A percentile compares a stretch with the other conserved stretches of the same genome.
Evolutionary conservation across 1,139 yeast genomes (phyloP).

Genomic region (Scheffersomyces quercinus): DNA sequence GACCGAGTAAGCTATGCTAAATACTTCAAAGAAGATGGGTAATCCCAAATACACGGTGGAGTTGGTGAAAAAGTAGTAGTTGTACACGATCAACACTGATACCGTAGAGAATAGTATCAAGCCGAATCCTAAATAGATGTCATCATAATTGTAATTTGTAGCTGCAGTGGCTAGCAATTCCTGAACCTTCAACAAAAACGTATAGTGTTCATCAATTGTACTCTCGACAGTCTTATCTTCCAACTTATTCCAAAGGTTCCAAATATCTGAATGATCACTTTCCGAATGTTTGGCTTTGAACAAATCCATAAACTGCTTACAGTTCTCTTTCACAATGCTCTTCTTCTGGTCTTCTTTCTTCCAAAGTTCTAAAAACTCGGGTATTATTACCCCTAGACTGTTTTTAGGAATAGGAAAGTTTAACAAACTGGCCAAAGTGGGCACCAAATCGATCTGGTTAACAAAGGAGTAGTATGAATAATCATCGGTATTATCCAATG

Average conservation of each 20-base stretch:
- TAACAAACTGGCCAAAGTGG: constrained; percentile 72
- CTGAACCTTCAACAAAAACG: constrained; percentile 54
- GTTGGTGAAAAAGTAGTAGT: constrained; percentile 14
- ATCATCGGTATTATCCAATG: constrained; percentile 35
- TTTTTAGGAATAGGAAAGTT: constrained; percentile 86
- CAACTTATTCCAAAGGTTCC: constrained; percentile 12
- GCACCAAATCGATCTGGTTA: constrained; percentile 86
- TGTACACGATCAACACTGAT: constrained; percentile 16
- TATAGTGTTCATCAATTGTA: constrained; percentile 26
- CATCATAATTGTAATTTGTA: constrained; percentile 65
- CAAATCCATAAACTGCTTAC: constrained; percentile 54
- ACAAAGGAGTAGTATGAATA: constrained; percentile 55
- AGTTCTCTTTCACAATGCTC: constrained; percentile 56
- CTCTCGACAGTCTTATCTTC: constrained; percentile 1
- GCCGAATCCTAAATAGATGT: constrained; percentile 51
- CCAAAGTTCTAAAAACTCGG: constrained; percentile 58
- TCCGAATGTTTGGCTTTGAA: constrained; percentile 26
- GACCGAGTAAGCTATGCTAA: constrained; percentile 49
- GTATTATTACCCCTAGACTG: constrained; percentile 72
- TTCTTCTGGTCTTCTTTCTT: constrained; percentile 31
- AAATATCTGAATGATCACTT: constrained; percentile 4
- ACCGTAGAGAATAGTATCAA: constrained; percentile 24
- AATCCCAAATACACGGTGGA: constrained; percentile 11
- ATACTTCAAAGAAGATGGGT: constrained; percentile 23
- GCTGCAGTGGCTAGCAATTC: constrained; percentile 61